A percentile compares a stretch with the other conserved stretches of the same genome.
Conservation (phyloP, 2,329 filamentous ascomycete genomes). For the Fusarium verticillioides region DNA sequence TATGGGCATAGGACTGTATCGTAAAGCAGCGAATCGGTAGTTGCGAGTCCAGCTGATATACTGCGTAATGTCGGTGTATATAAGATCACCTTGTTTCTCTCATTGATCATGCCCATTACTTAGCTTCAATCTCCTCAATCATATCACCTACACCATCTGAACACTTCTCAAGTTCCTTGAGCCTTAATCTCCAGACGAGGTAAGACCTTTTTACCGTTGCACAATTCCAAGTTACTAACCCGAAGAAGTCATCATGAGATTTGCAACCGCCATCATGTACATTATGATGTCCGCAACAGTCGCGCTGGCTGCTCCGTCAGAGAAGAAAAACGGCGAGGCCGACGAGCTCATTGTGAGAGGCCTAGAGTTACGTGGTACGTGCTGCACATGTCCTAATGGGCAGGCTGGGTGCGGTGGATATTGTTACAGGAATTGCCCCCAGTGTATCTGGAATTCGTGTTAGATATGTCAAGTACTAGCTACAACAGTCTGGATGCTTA, state of each 20-base stretch:
- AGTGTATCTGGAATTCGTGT: neutral
- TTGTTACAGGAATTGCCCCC: neutral
- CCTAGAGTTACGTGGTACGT: neutral
- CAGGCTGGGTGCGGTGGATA: neutral
- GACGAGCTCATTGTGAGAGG: neutral
- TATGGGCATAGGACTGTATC: too few relatives aligned
- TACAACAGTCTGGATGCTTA: rapidly evolving
- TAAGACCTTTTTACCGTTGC: rapidly evolving
- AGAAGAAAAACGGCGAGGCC: neutral
- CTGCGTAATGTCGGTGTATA: neutral
- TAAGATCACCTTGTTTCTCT: neutral
- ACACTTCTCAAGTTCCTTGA: too few relatives aligned
- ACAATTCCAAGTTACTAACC: neutral
- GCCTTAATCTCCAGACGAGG: rapidly evolving
- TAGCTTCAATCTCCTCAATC: rapidly evolving
- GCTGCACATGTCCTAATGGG: neutral
- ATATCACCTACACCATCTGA: rapidly evolving
- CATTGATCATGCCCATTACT: rapidly evolving
- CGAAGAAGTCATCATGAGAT: neutral
- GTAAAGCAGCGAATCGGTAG: neutral
- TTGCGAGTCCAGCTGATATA: neutral
- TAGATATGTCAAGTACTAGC: neutral
- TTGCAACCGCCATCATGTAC: neutral
- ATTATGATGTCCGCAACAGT: neutral
- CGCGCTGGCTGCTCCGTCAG: neutral